Conservation (phyloP, 2,329 filamentous ascomycete species). For the Ilyonectria sp. region DNA sequence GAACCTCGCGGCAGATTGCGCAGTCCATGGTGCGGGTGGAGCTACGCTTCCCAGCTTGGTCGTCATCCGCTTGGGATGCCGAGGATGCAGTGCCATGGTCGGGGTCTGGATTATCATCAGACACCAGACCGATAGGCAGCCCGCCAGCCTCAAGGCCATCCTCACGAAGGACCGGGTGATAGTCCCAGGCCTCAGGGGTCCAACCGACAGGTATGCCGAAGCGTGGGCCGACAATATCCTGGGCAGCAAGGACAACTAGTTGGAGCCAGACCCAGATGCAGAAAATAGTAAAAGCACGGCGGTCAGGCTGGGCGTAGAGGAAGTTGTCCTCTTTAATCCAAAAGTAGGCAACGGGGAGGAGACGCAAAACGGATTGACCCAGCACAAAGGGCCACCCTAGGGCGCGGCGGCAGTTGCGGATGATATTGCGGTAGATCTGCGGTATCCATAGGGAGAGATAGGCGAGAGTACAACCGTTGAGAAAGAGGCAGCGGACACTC, state of each 20-base stretch:
- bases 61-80: slow-evolving; percentile 51
- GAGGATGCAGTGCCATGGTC: slow-evolving; percentile 33
- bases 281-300: slow-evolving; percentile 71
- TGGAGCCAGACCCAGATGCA: slow-evolving; percentile 91
- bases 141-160: slow-evolving; percentile 85
- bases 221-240: slow-evolving; percentile 90
- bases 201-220: slow-evolving; percentile 83
- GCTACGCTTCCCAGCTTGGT: slow-evolving; percentile 51
- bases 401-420: slow-evolving; percentile 92
- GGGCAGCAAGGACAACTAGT: slow-evolving; percentile 81
- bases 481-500: slow-evolving; percentile 67
- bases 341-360: slow-evolving; percentile 89
- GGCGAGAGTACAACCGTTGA: slow-evolving; percentile 76
- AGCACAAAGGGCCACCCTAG: slow-evolving; percentile 93
- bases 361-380: slow-evolving; percentile 84
- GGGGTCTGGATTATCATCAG: slow-evolving; percentile 47
- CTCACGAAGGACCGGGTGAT: slow-evolving; percentile 89
- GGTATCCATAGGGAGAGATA: slow-evolving; percentile 95
- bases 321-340: slow-evolving; percentile 85
- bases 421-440: slow-evolving; percentile 91
- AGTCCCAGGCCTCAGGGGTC: slow-evolving; percentile 88
- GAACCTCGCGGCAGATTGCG: slow-evolving; percentile 92
- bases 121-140: slow-evolving; percentile 80
- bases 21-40: slow-evolving; percentile 81
- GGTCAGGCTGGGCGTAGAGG: slow-evolving; percentile 81